phyloP scores from a whole-genome alignment of 2,329 filamentous ascomycete species.

The Nigrospora oryzae region DNA sequence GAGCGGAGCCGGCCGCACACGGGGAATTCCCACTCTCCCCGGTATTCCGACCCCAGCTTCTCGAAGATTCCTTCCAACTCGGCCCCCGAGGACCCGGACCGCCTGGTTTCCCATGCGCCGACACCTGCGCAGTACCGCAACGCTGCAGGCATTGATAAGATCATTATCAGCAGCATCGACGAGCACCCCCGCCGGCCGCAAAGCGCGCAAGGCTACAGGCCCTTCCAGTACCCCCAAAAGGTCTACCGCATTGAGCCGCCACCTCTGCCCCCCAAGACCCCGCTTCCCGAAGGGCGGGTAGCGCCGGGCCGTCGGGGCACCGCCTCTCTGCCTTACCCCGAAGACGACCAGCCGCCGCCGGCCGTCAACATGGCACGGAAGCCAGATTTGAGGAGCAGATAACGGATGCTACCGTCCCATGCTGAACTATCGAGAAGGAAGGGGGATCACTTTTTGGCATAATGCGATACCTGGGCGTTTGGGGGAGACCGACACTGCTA shows the following conservation, averaged over 20 bases:
- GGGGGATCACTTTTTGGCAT: background rate
- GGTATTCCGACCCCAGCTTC: conserved; percentile 10
- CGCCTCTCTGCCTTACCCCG: conserved; percentile 65
- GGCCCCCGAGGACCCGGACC: conserved; percentile 36
- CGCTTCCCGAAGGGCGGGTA: conserved; percentile 46
- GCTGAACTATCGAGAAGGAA: background rate
- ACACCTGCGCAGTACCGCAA: conserved; percentile 50
- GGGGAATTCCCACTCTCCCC: conserved; percentile 19
- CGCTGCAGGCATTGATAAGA: conserved; percentile 58
- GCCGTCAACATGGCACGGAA: conserved; percentile 80
- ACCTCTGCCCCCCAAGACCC: conserved; percentile 70
- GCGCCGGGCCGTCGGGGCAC: conserved; percentile 21
- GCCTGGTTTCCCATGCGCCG: conserved; percentile 46
- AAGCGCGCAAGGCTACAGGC: conserved; percentile 12
- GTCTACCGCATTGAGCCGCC: conserved; percentile 51
- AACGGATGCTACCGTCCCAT: conserved; percentile 6
- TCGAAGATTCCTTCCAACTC: conserved; percentile 9
- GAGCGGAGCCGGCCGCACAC: conserved; percentile 31
- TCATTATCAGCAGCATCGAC: conserved; percentile 52
- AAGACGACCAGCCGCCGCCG: conserved; percentile 72
- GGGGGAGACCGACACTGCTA: background rate
- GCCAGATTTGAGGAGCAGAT: conserved; percentile 58
- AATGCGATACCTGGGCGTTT: conserved; percentile 2
- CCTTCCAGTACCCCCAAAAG: conserved; percentile 18
- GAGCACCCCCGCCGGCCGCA: conserved; percentile 41